These are phyloP conservation scores for Sicyos baderoa DNA, from an alignment of 306 rosid species.

Conservation along the genomic window DNA sequence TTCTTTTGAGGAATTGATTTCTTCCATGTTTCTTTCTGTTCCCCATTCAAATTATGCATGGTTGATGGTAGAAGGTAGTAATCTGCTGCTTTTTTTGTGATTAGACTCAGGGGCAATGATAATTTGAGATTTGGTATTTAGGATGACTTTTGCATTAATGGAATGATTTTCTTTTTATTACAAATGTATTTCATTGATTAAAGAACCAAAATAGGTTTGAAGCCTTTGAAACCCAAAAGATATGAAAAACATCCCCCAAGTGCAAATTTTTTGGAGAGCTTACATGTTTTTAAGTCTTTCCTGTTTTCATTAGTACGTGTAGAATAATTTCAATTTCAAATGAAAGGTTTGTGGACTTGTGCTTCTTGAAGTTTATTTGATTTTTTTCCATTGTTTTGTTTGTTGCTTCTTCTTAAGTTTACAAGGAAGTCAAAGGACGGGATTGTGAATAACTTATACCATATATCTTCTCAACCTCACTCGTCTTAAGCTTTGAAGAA, in stretches of 20 bases:
- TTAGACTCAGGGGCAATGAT: background rate
- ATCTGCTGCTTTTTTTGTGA: background rate
- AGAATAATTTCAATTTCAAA: constrained; percentile 8
- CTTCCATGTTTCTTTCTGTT: background rate
- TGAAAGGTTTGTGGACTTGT: background rate
- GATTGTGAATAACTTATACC: background rate
- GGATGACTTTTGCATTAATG: background rate
- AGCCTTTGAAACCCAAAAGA: background rate
- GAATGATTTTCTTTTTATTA: background rate
- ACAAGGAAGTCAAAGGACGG: background rate
- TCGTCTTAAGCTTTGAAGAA: constrained; percentile 2
- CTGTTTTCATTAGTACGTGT: background rate
- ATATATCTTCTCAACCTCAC: background rate
- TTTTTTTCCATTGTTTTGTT: background rate
- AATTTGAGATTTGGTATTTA: background rate
- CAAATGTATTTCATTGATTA: constrained; percentile 2
- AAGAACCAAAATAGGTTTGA: background rate
- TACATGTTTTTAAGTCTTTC: background rate
- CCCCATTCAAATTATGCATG: background rate
- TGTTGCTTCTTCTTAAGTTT: constrained; percentile 3
- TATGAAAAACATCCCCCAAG: background rate
- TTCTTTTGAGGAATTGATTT: background rate
- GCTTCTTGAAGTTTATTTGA: background rate
- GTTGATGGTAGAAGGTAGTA: background rate
- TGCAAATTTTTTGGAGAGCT: background rate